Percentiles rank a stretch among this genome's conserved stretches.
These are phyloP conservation scores for Globisporangium middletonii DNA, from an alignment of 352 stramenopile genomes.

Conservation along the genomic window DNA sequence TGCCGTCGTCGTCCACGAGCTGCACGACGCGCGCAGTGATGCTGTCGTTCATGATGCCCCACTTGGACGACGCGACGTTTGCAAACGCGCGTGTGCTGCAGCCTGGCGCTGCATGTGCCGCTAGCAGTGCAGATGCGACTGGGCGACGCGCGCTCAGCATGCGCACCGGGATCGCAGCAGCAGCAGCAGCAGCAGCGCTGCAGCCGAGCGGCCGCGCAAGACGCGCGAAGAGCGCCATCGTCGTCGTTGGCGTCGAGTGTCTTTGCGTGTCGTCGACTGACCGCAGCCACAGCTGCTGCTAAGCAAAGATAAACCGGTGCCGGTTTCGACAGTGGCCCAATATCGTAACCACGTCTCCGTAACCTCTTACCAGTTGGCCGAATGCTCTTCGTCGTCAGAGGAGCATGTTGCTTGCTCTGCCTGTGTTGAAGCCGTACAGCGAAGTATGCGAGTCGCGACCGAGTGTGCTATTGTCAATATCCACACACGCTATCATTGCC, in stretches of 20 bases:
- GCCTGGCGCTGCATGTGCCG: background rate
- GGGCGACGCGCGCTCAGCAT: background rate
- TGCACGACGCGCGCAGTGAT: constrained; percentile 52
- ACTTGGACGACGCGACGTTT: constrained; percentile 26
- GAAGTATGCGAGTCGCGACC: too few species aligned
- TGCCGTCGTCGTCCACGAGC: constrained; percentile 46
- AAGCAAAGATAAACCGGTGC: too few species aligned
- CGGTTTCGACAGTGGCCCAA: too few species aligned
- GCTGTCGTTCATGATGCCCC: constrained; percentile 48
- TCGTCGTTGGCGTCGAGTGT: background rate
- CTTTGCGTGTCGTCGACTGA: too few species aligned
- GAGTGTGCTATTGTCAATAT: too few species aligned
- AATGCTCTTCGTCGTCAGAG: too few species aligned
- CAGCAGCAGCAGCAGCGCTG: background rate
- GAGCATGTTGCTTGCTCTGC: too few species aligned
- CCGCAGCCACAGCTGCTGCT: background rate
- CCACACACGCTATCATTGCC: too few species aligned
- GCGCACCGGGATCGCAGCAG: background rate
- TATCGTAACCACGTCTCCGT: too few species aligned
- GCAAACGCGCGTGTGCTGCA: background rate
- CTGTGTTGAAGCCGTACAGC: too few species aligned
- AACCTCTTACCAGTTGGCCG: too few species aligned
- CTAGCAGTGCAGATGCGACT: background rate
- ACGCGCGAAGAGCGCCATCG: constrained; percentile 1
- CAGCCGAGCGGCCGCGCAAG: background rate